These are phyloP conservation scores for Aureobasidium sp. DNA, from an alignment of 2,329 filamentous ascomycete species.

Conservation along the genomic window DNA sequence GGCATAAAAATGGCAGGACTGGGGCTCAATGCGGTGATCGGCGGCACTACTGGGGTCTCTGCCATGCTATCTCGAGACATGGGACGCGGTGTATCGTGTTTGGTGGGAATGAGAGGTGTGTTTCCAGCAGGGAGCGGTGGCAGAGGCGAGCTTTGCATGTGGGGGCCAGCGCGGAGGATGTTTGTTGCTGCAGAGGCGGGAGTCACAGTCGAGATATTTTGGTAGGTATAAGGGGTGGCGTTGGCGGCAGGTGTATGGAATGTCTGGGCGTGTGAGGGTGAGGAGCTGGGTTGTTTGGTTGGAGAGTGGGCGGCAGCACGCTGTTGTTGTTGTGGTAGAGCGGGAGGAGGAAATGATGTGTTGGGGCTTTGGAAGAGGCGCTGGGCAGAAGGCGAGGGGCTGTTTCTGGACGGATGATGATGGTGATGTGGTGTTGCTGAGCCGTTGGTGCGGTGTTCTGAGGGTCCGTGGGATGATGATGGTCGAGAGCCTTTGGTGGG, in stretches of 20 bases:
- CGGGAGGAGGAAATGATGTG: slow-evolving; percentile 26
- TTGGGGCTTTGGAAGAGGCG: slow-evolving; percentile 24
- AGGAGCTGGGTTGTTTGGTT: slow-evolving; percentile 25
- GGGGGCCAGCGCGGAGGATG: slow-evolving; percentile 7
- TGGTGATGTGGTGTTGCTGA: slow-evolving; percentile 19
- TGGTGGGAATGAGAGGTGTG: slow-evolving; percentile 13
- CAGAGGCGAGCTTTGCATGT: slow-evolving; percentile 10
- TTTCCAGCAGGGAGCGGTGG: slow-evolving; percentile 8
- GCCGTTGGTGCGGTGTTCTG: slow-evolving; percentile 23
- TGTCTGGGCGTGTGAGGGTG: slow-evolving; percentile 17
- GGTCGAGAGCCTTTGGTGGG: slow-evolving; percentile 18
- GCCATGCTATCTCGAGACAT: slow-evolving; percentile 16
- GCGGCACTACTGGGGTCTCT: slow-evolving; percentile 22
- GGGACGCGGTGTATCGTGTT: slow-evolving; percentile 17
- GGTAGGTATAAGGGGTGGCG: slow-evolving; percentile 2
- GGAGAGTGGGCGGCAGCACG: slow-evolving; percentile 23
- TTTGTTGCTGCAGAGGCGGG: slow-evolving; percentile 17
- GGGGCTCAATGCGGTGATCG: slow-evolving; percentile 23
- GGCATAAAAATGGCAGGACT: slow-evolving; percentile 18
- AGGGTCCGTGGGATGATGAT: slow-evolving; percentile 1
- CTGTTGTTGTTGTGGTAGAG: slow-evolving; percentile 12
- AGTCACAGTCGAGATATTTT: background rate
- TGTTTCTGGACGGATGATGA: slow-evolving; percentile 16
- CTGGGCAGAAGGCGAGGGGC: slow-evolving; percentile 15
- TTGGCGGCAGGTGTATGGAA: background rate